Percentiles rank a stretch among this genome's conserved stretches.
Conservation (phyloP, 371 early-diverging fungal genomes). For the Nosema muscidifuracis region DNA sequence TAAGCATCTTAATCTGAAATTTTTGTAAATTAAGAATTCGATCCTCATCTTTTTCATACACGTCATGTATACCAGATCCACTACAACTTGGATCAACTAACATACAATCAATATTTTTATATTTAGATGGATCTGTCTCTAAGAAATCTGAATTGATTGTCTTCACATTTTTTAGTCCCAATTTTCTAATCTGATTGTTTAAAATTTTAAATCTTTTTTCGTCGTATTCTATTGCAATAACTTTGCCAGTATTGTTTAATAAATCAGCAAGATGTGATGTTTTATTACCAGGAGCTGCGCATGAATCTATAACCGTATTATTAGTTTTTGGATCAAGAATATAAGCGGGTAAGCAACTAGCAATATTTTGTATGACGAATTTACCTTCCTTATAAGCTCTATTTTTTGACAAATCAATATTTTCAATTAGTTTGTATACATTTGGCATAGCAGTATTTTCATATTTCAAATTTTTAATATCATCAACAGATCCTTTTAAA, state of each 20-base stretch:
- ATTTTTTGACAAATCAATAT: conserved; percentile 34
- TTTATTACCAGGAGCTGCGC: conserved; percentile 97
- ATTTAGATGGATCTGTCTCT: conserved; percentile 62
- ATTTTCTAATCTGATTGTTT: conserved; percentile 68
- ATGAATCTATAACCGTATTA: conserved; percentile 78
- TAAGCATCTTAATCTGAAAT: conserved; percentile 58
- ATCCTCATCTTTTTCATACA: conserved; percentile 65
- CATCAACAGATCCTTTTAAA: conserved; percentile 36
- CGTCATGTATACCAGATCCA: conserved; percentile 74
- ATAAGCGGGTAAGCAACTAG: conserved; percentile 80
- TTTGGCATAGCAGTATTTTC: conserved; percentile 50
- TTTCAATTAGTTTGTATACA: conserved; percentile 53
- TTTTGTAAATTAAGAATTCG: conserved; percentile 64
- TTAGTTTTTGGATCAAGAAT: conserved; percentile 70
- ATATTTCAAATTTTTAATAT: conserved; percentile 24
- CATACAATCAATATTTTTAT: conserved; percentile 70
- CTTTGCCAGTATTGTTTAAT: conserved; percentile 73
- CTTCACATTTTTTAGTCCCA: conserved; percentile 72
- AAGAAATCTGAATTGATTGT: conserved; percentile 50
- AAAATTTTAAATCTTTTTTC: conserved; percentile 70
- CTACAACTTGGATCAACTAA: conserved; percentile 93
- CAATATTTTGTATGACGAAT: conserved; percentile 59
- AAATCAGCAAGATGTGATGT: conserved; percentile 78
- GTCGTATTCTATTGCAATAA: conserved; percentile 84
- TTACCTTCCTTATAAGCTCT: conserved; percentile 39